phyloP scores from a whole-genome alignment of 495 filamentous ascomycete species.

The Penicillium robsamsonii region DNA sequence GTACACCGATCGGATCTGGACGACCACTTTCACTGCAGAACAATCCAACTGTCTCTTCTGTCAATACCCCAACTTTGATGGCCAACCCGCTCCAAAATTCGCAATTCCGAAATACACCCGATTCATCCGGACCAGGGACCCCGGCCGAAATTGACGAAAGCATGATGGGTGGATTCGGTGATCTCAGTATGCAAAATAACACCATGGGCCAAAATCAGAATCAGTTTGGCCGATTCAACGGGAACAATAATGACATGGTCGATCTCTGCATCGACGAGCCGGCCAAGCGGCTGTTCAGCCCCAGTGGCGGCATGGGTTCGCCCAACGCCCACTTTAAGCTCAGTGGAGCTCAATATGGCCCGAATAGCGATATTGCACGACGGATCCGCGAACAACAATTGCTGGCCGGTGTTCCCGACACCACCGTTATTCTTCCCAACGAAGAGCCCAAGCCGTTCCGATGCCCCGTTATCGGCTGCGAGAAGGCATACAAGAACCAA shows the following conservation, averaged over 20 bases:
- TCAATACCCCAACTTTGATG: constrained; percentile 87
- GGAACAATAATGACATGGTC: constrained; percentile 55
- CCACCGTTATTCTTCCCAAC: constrained; percentile 50
- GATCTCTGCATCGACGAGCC: constrained; percentile 92
- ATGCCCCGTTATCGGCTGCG: constrained; percentile 96
- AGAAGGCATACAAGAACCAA: constrained; percentile 99
- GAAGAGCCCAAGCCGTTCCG: constrained; percentile 92
- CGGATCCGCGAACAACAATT: constrained; percentile 73
- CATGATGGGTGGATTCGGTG: constrained; percentile 51
- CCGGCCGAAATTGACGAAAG: constrained; percentile 64
- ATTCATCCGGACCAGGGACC: constrained; percentile 72
- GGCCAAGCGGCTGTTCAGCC: constrained; percentile 87
- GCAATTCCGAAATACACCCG: constrained; percentile 66
- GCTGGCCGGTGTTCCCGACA: constrained; percentile 60
- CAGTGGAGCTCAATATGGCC: constrained; percentile 68
- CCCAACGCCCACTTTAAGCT: constrained; percentile 68
- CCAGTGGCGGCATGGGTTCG: constrained; percentile 69
- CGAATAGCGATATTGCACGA: constrained; percentile 70
- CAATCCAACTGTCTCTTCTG: constrained; percentile 96
- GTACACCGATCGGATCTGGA: constrained; percentile 73
- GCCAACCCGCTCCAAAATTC: constrained; percentile 61
- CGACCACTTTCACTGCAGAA: constrained; percentile 71
- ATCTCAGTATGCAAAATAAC: constrained; percentile 57
- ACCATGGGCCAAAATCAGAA: constrained; percentile 55
- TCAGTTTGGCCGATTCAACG: constrained; percentile 45